Evolutionary conservation across 2,329 filamentous ascomycete genomes (phyloP).

Genomic region (Ophiostoma himal-ulmi): DNA sequence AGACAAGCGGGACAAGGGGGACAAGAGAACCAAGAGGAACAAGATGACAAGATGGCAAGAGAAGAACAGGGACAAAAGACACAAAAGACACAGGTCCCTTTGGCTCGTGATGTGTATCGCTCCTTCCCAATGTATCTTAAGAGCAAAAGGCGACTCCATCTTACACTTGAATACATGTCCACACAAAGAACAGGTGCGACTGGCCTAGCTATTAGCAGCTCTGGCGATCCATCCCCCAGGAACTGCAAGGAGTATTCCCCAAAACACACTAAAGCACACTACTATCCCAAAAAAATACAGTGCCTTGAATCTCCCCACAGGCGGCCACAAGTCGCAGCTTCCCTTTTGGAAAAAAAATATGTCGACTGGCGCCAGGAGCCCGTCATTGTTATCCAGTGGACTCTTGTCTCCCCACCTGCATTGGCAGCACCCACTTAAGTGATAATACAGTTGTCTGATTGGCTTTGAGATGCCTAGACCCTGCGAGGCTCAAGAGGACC

Average conservation of each 20-base stretch:
- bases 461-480: constrained; percentile 10
- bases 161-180: not conserved
- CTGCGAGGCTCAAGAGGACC: constrained; percentile 20
- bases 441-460: not conserved
- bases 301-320: not conserved
- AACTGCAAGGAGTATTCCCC: not conserved
- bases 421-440: constrained; percentile 11
- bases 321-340: constrained; percentile 9
- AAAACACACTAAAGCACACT: not conserved
- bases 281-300: not conserved
- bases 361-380: not conserved
- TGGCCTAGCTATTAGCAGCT: not conserved
- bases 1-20: not conserved
- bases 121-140: not conserved
- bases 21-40: not conserved
- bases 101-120: constrained; percentile 12
- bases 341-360: constrained; percentile 16
- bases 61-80: not conserved
- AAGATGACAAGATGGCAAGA: not conserved
- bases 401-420: constrained; percentile 18
- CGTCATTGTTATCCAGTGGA: constrained; percentile 14
- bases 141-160: not conserved
- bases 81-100: not conserved
- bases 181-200: constrained; percentile 1
- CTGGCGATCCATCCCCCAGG: not conserved